A percentile compares a stretch with the other conserved stretches of the same genome.
These are phyloP conservation scores for Oryza glumipatula DNA, from an alignment of 176 grass and related monocot species.

Conservation along the genomic window DNA sequence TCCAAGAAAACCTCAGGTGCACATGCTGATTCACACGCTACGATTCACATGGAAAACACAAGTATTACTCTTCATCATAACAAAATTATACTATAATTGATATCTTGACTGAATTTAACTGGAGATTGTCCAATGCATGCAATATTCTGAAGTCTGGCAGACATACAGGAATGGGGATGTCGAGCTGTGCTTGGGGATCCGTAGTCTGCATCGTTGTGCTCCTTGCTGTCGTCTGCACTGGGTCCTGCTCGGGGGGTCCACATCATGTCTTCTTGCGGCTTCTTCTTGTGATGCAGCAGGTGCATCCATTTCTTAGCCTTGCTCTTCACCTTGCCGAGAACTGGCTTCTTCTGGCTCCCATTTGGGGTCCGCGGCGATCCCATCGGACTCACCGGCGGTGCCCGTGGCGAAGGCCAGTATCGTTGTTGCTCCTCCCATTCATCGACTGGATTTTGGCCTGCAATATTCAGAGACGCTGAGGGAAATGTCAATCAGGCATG, in stretches of 20 bases:
- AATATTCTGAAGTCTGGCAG: neutral
- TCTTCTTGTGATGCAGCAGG: slow-evolving; percentile 68
- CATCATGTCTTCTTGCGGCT: slow-evolving; percentile 54
- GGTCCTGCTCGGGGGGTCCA: slow-evolving; percentile 58
- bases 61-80: slow-evolving; percentile 8
- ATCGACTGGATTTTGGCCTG: slow-evolving; percentile 47
- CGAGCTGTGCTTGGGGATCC: slow-evolving; percentile 39
- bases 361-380: slow-evolving; percentile 48
- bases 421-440: slow-evolving; percentile 61
- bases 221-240: slow-evolving; percentile 6
- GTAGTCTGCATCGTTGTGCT: slow-evolving; percentile 9
- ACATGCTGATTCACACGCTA: slow-evolving; percentile 30
- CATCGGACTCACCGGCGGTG: slow-evolving; percentile 48
- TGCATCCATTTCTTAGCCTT: slow-evolving; percentile 81
- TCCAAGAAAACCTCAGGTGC: slow-evolving; percentile 48
- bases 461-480: slow-evolving; percentile 1
- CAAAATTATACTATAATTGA: neutral
- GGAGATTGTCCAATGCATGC: neutral
- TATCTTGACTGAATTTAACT: slow-evolving; percentile 27
- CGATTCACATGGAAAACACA: slow-evolving; percentile 14
- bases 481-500: neutral
- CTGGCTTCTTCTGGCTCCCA: slow-evolving; percentile 61
- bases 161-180: slow-evolving; percentile 34
- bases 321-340: slow-evolving; percentile 68
- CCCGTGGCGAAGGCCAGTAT: slow-evolving; percentile 51